Evolutionary conservation across 2,329 filamentous ascomycete species (phyloP), one percentile per base, ranked within the genome.

Genomic region (Ophiostoma piceae): DNA sequence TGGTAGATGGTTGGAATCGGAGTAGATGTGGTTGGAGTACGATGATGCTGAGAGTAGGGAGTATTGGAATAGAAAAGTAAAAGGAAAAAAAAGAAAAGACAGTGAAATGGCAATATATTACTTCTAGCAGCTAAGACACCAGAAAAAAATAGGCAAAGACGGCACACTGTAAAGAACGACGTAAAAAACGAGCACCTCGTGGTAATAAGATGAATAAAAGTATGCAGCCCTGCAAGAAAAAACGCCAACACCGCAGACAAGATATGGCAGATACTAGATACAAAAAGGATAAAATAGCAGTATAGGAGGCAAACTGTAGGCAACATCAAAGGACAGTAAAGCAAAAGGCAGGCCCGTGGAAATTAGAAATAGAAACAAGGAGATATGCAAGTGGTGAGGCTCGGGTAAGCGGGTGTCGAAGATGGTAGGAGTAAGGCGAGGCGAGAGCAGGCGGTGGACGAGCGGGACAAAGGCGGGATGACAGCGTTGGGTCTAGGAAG

Each of bases 221-320:
- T 26, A 35, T 62, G 57, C 57, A 62, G 57, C 57, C 57, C 26
- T 62, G 57, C 26, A 62, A 32, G 47, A 16, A 57, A 57, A n/a
- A 39, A 51, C 22, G 47, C 62, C 51, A 47, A 51, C 64, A 67
- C 32, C n/a, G 39, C 41, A 19, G 41, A 65, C 29, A 57, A 41
- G 7, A 67, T 9, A 29, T 29, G 41, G 29, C 57, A 12, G 22
- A 57, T 57, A 66, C 22, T 32, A 37, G 19, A 60, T 32, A 47
- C 43, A 47, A 47, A 47, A 47, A 57, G 39, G 16, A 66, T 16
- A 26, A 37, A 22, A 60, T 32, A 47, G 14, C 16, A 22, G 39
- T 19, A 14, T 57, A 57, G 19, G 16, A 47, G 16, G 43, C 43
- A 47, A 16, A 47, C 43, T 47, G 43, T 47, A 41, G 39, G 39